phyloP scores from a whole-genome alignment of 2,329 filamentous ascomycete species.

The Claviceps sp. region DNA sequence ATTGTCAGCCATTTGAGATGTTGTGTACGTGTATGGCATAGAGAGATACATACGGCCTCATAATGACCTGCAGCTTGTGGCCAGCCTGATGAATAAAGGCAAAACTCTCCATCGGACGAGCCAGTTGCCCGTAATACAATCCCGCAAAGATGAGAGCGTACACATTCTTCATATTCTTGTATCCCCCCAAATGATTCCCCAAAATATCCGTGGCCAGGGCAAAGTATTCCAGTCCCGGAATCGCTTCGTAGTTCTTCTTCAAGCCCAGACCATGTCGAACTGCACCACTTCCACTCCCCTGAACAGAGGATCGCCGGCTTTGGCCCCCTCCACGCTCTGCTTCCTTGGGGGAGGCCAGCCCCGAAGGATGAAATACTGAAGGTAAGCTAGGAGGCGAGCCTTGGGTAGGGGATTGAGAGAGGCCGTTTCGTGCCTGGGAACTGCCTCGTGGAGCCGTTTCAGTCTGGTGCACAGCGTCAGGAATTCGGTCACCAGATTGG shows the following conservation, averaged over 20 bases:
- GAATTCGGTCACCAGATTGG: conserved; percentile 37
- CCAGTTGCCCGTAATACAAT: conserved; percentile 80
- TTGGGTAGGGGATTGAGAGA: conserved; percentile 38
- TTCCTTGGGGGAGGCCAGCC: conserved; percentile 38
- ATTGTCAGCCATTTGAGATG: not conserved
- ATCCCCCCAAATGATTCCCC: conserved; percentile 65
- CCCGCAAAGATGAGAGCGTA: conserved; percentile 77
- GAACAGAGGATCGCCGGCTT: conserved; percentile 39
- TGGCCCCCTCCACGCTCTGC: conserved; percentile 26
- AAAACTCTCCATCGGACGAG: conserved; percentile 74
- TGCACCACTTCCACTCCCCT: conserved; percentile 19
- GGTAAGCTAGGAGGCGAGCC: conserved; percentile 37
- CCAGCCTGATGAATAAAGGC: conserved; percentile 45
- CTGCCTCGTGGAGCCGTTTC: conserved; percentile 22
- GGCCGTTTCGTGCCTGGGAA: conserved; percentile 32
- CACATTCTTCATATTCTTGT: conserved; percentile 68
- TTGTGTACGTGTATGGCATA: not conserved
- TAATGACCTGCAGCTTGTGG: conserved; percentile 52
- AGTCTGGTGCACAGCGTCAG: conserved; percentile 37
- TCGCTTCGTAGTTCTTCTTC: conserved; percentile 60
- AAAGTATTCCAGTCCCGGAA: conserved; percentile 85
- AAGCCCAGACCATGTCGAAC: conserved; percentile 17
- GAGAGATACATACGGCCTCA: conserved; percentile 51
- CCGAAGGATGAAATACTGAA: conserved; percentile 34
- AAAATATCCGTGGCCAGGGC: conserved; percentile 77